Conservation (phyloP, 2,329 filamentous ascomycete species). For the Talaromyces marneffei region DNA sequence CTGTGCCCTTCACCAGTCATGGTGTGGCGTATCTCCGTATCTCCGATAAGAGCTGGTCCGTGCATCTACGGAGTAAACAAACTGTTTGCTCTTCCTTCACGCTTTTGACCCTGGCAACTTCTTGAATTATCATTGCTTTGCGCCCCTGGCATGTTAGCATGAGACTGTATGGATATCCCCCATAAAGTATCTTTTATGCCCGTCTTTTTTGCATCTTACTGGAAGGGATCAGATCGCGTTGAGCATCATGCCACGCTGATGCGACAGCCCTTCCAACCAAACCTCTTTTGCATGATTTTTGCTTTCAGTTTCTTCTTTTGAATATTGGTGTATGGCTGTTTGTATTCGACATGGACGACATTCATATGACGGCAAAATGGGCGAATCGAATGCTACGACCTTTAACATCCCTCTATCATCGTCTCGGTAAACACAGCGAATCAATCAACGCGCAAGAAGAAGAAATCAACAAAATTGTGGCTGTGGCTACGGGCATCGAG, state of each 20-base stretch:
- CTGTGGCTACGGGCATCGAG: neutral
- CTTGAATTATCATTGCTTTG: neutral
- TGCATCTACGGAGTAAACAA: neutral
- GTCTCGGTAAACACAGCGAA: slow-evolving; percentile 38
- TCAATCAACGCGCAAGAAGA: slow-evolving; percentile 24
- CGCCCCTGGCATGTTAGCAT: neutral
- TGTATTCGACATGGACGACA: slow-evolving; percentile 30
- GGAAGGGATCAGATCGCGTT: slow-evolving; percentile 3
- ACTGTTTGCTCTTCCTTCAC: neutral
- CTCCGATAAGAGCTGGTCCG: neutral
- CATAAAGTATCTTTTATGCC: slow-evolving; percentile 2
- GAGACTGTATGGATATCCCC: neutral
- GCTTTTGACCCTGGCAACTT: neutral
- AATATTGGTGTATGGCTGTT: neutral
- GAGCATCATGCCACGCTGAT: neutral
- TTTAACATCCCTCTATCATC: slow-evolving; percentile 35
- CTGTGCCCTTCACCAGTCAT: slow-evolving; percentile 6
- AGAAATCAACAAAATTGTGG: slow-evolving; percentile 10
- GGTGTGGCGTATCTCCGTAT: neutral
- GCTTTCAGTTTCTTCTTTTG: neutral
- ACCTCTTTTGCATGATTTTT: neutral
- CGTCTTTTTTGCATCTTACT: neutral
- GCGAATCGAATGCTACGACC: slow-evolving; percentile 41
- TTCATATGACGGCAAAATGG: slow-evolving; percentile 38
- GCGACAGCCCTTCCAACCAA: neutral